Conservation (phyloP, 371 early-diverging fungal genomes). For the Coemansia sp. region DNA sequence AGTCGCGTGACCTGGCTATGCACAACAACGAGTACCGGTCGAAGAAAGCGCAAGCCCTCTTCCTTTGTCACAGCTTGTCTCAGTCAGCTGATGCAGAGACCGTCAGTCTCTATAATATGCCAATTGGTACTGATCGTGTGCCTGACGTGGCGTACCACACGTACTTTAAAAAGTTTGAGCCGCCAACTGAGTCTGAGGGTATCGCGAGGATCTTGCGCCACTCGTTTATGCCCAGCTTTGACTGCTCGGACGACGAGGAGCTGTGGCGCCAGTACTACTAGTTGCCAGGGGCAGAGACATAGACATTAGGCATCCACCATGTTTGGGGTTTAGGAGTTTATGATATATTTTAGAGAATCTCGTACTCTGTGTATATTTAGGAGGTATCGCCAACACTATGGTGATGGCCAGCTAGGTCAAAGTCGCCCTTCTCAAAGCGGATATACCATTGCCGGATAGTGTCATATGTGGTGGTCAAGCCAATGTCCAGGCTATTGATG, state of each 20-base stretch:
- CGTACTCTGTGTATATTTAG: too few species aligned
- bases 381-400: too few species aligned
- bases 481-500: too few species aligned
- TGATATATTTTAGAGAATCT: too few species aligned
- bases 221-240: conserved; percentile 30
- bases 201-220: conserved; percentile 22
- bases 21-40: conserved; percentile 73
- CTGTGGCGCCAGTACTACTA: conserved; percentile 42
- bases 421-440: too few species aligned
- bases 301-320: too few species aligned
- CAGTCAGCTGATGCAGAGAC: not conserved
- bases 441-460: too few species aligned
- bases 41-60: conserved; percentile 25
- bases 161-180: conserved; percentile 32
- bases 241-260: conserved; percentile 18
- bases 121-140: conserved; percentile 10
- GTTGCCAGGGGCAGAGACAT: too few species aligned
- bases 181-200: conserved; percentile 31
- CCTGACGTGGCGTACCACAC: conserved; percentile 42
- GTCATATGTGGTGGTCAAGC: too few species aligned
- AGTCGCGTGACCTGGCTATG: conserved; percentile 61
- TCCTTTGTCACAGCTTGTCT: conserved; percentile 1
- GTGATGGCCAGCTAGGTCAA: too few species aligned
- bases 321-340: too few species aligned
- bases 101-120: conserved; percentile 6